A percentile compares a stretch with the other conserved stretches of the same genome.
Evolutionary conservation across 148 eudicot genomes (phyloP).

Genomic region (Drosera capensis): DNA sequence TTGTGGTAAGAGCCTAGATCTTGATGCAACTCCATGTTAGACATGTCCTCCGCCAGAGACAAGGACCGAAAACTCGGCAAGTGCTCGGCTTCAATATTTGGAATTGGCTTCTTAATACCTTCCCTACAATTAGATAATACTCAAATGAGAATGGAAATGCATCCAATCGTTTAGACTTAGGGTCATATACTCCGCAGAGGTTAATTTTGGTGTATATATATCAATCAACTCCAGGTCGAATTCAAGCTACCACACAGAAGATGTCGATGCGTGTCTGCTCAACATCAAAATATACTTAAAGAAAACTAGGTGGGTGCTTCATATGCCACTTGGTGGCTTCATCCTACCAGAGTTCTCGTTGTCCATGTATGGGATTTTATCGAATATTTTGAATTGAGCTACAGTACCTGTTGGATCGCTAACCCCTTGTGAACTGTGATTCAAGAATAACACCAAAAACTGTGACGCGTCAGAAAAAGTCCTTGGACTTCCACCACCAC

Average conservation of each 20-base stretch:
- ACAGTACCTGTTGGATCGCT: no score
- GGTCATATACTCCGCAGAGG: not conserved
- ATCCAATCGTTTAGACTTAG: not conserved
- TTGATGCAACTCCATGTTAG: not conserved
- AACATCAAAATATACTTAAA: no score
- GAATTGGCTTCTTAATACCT: conserved; percentile 1
- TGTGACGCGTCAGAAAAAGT: no score
- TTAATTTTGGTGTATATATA: not conserved
- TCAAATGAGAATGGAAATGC: not conserved
- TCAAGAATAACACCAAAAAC: not conserved
- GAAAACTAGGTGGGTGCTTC: no score
- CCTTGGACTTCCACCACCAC: not conserved
- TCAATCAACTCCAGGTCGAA: no score
- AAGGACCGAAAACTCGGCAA: not conserved
- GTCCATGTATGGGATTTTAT: no score
- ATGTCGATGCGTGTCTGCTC: no score
- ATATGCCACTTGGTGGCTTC: no score
- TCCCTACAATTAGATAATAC: not conserved
- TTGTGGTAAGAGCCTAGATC: not conserved
- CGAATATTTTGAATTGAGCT: no score
- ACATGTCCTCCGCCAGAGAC: not conserved
- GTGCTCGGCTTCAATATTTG: conserved; percentile 1
- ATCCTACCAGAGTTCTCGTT: no score
- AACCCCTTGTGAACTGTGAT: no score
- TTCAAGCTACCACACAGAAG: no score